Conservation (phyloP, 2,329 filamentous ascomycete species). For the Aspergillus versicolor region DNA sequence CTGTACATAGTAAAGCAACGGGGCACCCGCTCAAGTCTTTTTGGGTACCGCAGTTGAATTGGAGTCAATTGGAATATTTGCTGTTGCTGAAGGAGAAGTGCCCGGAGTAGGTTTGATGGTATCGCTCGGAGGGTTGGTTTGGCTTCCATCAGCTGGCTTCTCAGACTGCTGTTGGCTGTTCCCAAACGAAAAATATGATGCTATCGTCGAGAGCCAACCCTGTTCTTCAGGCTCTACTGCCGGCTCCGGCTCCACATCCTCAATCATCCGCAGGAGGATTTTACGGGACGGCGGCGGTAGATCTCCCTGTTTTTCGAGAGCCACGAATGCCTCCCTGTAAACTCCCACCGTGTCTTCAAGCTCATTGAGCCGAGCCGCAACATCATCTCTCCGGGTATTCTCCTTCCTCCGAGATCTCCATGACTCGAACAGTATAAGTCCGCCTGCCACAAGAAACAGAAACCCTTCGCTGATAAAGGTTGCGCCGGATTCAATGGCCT, state of each 20-base stretch:
- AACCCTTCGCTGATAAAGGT: constrained; percentile 69
- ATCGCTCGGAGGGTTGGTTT: constrained; percentile 1
- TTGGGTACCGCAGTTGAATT: background rate
- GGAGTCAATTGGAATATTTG: background rate
- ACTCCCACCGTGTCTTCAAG: constrained; percentile 53
- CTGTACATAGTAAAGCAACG: background rate
- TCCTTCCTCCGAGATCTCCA: constrained; percentile 63
- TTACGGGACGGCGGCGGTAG: constrained; percentile 27
- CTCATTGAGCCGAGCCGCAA: constrained; percentile 59
- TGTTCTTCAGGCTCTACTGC: constrained; percentile 25
- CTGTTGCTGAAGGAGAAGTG: background rate
- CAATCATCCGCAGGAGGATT: constrained; percentile 43
- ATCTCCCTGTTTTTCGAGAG: constrained; percentile 44
- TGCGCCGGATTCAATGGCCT: constrained; percentile 67
- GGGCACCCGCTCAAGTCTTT: background rate
- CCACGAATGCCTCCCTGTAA: constrained; percentile 40
- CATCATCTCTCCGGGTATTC: constrained; percentile 57
- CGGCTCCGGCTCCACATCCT: constrained; percentile 34
- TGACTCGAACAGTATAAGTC: constrained; percentile 62
- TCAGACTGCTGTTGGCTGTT: constrained; percentile 16
- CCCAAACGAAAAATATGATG: constrained; percentile 33
- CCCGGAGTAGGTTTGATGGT: background rate
- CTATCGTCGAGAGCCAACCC: constrained; percentile 34
- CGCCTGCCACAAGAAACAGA: constrained; percentile 63
- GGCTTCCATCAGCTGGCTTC: constrained; percentile 9